These are phyloP conservation scores for Lepidium sativum DNA, from an alignment of 345 rosid species.

Conservation along the genomic window DNA sequence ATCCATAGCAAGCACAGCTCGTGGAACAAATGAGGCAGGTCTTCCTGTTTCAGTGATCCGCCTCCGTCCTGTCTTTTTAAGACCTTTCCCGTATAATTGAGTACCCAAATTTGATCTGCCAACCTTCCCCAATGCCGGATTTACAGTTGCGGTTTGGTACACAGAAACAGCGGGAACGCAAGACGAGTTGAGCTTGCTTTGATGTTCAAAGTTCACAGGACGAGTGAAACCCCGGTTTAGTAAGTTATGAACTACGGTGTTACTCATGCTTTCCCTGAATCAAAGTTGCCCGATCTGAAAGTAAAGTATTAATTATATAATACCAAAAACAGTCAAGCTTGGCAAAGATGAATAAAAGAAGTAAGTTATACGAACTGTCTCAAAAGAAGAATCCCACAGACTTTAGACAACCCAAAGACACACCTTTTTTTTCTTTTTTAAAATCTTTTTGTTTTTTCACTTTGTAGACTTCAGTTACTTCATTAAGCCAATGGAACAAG, in stretches of 20 bases:
- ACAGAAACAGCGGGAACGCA: conserved; percentile 39
- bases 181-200: conserved; percentile 43
- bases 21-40: conserved; percentile 34
- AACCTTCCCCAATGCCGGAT: conserved; percentile 18
- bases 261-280: conserved; percentile 62
- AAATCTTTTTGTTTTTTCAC: not conserved
- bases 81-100: conserved; percentile 36
- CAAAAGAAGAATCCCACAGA: not conserved
- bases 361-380: not conserved
- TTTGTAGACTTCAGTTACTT: not conserved
- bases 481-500: conserved; percentile 11
- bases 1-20: conserved; percentile 67
- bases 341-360: not conserved
- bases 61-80: conserved; percentile 31
- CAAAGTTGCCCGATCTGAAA: conserved; percentile 30
- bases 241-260: conserved; percentile 43
- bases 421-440: no score
- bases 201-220: conserved; percentile 51
- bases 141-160: conserved; percentile 35
- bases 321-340: not conserved
- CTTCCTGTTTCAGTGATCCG: conserved; percentile 29
- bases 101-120: conserved; percentile 36
- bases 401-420: not conserved
- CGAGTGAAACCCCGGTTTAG: conserved; percentile 53
- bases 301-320: conserved; percentile 12